Percentiles rank a stretch among this genome's conserved stretches.
phyloP scores from a whole-genome alignment of 1,284 basidiomycete genomes.

The Lentinus polychrous region DNA sequence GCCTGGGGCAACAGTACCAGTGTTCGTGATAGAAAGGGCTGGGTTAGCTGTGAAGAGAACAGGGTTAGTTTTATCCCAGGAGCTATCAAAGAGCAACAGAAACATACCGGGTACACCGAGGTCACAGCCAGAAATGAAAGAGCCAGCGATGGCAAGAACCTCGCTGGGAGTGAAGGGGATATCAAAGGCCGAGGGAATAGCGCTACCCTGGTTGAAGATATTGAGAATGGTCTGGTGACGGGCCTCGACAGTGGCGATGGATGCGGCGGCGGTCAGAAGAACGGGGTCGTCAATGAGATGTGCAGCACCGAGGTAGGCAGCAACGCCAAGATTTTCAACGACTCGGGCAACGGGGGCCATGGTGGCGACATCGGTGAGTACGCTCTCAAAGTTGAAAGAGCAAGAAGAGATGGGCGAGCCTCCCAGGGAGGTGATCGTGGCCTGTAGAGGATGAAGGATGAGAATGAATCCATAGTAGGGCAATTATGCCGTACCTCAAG shows the following conservation, averaged over 20 bases:
- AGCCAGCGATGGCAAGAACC: conserved; percentile 66
- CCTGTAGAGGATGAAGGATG: conserved; percentile 22
- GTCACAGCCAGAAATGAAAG: conserved; percentile 70
- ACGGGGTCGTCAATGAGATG: conserved; percentile 57
- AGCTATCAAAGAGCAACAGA: background rate
- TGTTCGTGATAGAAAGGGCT: conserved; percentile 58
- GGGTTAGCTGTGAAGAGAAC: conserved; percentile 43
- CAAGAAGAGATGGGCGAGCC: conserved; percentile 49
- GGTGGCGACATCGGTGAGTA: conserved; percentile 58
- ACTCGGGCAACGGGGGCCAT: conserved; percentile 73
- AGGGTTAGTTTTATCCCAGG: background rate
- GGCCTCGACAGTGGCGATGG: conserved; percentile 77
- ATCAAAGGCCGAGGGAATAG: conserved; percentile 67
- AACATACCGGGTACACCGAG: conserved; percentile 49
- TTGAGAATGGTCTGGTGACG: conserved; percentile 78
- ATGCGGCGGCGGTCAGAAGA: conserved; percentile 62
- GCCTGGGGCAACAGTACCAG: conserved; percentile 44
- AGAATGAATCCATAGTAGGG: no score
- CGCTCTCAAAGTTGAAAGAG: conserved; percentile 62
- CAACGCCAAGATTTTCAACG: conserved; percentile 76
- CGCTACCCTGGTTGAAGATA: conserved; percentile 51
- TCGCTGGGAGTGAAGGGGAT: conserved; percentile 61
- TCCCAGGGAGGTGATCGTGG: conserved; percentile 48
- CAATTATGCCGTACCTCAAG: conserved; percentile 35
- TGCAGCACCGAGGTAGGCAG: conserved; percentile 75